Base-by-base conservation (phyloP, 345 rosid species). In the Sisymbrium altissimum region DNA sequence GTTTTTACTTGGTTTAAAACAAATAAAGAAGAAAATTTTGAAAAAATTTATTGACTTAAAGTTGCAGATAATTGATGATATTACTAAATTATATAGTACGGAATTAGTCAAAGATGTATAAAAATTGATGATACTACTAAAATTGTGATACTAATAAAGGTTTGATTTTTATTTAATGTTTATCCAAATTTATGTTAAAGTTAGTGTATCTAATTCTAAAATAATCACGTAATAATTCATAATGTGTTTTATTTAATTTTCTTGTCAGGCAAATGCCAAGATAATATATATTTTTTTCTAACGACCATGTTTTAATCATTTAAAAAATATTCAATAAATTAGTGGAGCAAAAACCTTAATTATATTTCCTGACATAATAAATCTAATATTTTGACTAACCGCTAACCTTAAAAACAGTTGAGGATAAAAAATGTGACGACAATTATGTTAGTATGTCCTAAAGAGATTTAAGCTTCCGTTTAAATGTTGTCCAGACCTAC, bases 401-500 rank as follows among this genome's bases (percentile, higher is more conserved):
- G 45, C 30, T 23, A 71, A 71, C 39, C 49, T 70, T 46, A 46
- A 45, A 57, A 15, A 36, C 39, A 4, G 7, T 7, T 18, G 0
- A 14, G 10, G 4, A 30, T 13, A 61, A 23, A 41, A 12, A 6
- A 7, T 10, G 14, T 39, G 3, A 14, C 3, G n/a, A 63, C 32
- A 63, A 72, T 40, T 35, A 52, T 39, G n/a, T n/a, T n/a, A n/a
- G n/a, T n/a, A n/a, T n/a, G 36, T 63, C 54, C 32, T 17, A 62
- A 71, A 27, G 29, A 27, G 29, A 27, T 27, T n/a, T 12, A 25
- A 67, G 12, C 48, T 49, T 21, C 29, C 25, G 70, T 63, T 63
- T 50, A 62, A 72, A 71, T 50, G 27, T 62, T 62, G 38, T 66
- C 67, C 53, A 75, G 79, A 67, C 74, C 79, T 68, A 75, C 74